Conservation (phyloP, 768 basidiomycete genomes). For the Russula compacta region DNA sequence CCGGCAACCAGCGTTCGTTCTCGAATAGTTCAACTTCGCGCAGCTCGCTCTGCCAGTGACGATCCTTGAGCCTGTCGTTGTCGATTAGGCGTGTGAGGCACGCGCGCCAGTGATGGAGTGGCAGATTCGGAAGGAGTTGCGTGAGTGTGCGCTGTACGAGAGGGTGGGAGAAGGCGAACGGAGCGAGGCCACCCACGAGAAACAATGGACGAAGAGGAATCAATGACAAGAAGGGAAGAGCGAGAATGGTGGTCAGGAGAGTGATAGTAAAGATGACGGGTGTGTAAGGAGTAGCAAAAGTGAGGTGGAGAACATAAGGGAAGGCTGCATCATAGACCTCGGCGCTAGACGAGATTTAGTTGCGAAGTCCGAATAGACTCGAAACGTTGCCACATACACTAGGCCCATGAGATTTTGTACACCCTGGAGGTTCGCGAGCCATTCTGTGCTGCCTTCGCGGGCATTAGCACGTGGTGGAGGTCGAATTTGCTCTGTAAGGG, state of each 20-base stretch:
- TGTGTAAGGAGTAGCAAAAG: constrained; percentile 45
- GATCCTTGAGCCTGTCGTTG: constrained; percentile 55
- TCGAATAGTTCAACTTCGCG: constrained; percentile 70
- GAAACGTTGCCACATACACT: constrained; percentile 41
- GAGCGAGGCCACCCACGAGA: constrained; percentile 42
- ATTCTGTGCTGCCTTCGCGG: constrained; percentile 62
- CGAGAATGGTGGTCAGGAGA: constrained; percentile 35
- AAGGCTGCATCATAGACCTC: constrained; percentile 48
- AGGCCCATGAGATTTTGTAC: constrained; percentile 89
- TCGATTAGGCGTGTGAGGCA: constrained; percentile 38
- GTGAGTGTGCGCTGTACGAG: constrained; percentile 27
- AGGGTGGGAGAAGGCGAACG: constrained; percentile 48
- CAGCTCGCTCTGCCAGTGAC: constrained; percentile 55
- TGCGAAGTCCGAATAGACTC: not conserved
- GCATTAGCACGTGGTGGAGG: constrained; percentile 31
- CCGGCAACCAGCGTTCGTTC: constrained; percentile 53
- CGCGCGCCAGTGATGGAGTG: constrained; percentile 16
- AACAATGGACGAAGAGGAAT: constrained; percentile 38
- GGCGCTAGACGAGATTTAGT: constrained; percentile 35
- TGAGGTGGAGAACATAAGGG: constrained; percentile 43
- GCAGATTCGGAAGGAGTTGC: constrained; percentile 24
- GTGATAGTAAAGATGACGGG: constrained; percentile 43
- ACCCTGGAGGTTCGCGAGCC: constrained; percentile 81
- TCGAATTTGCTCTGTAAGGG: constrained; percentile 16
- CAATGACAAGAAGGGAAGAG: constrained; percentile 30